These are phyloP conservation scores for Cordyceps fumosorosea DNA, from an alignment of 2,329 filamentous ascomycete genomes.

Conservation along the genomic window DNA sequence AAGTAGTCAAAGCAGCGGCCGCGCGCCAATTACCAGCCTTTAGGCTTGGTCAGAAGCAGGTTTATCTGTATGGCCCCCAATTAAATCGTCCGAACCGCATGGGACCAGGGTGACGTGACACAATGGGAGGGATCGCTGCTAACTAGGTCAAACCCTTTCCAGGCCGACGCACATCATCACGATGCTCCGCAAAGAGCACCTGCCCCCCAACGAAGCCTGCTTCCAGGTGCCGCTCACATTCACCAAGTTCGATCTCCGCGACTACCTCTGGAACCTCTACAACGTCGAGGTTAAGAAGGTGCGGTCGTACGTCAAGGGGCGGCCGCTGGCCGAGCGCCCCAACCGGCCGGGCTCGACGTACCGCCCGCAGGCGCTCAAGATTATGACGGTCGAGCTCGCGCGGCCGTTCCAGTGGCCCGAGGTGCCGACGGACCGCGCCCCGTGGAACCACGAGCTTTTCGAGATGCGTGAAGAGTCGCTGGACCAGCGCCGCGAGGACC, in stretches of 20 bases:
- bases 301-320: slow-evolving; percentile 69
- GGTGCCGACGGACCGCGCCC: slow-evolving; percentile 51
- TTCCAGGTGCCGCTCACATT: slow-evolving; percentile 88
- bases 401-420: slow-evolving; percentile 85
- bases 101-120: not conserved
- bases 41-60: slow-evolving; percentile 45
- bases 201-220: slow-evolving; percentile 73
- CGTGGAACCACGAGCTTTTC: slow-evolving; percentile 60
- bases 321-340: slow-evolving; percentile 45
- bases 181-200: slow-evolving; percentile 63
- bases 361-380: slow-evolving; percentile 70
- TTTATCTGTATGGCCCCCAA: slow-evolving; percentile 45
- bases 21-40: slow-evolving; percentile 36
- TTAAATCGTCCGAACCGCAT: not conserved
- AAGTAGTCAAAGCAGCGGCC: slow-evolving; percentile 30
- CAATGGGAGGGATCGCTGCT: not conserved
- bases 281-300: slow-evolving; percentile 64
- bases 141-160: slow-evolving; percentile 9
- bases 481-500: slow-evolving; percentile 32
- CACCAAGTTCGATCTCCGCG: slow-evolving; percentile 93
- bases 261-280: slow-evolving; percentile 89
- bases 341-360: slow-evolving; percentile 51
- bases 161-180: slow-evolving; percentile 79
- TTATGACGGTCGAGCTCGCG: slow-evolving; percentile 88
- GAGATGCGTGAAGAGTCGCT: slow-evolving; percentile 44